A percentile compares a stretch with the other conserved stretches of the same genome.
These are phyloP conservation scores for Oryza coarctata DNA, from an alignment of 176 grass and related monocot species.

Conservation along the genomic window DNA sequence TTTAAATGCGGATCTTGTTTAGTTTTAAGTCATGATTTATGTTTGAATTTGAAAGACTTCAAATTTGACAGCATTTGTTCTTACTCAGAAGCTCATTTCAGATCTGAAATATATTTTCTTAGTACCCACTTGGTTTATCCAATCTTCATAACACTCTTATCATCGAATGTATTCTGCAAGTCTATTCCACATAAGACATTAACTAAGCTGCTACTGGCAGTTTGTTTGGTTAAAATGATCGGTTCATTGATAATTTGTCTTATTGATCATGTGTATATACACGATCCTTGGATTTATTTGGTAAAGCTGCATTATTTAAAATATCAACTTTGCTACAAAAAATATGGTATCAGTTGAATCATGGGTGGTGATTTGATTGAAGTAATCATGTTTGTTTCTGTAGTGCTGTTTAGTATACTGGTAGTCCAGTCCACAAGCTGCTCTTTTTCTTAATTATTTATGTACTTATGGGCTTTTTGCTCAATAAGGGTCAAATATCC, in stretches of 20 bases:
- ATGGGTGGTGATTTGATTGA: neutral
- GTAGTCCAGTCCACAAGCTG: neutral
- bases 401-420: neutral
- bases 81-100: neutral
- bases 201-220: neutral
- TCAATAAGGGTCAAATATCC: neutral
- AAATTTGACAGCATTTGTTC: neutral
- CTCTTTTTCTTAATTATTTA: neutral
- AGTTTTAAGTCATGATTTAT: conserved; percentile 23
- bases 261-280: neutral
- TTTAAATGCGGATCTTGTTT: neutral
- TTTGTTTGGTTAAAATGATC: neutral
- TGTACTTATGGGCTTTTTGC: neutral
- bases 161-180: neutral
- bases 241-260: neutral
- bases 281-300: neutral
- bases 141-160: neutral
- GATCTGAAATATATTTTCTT: neutral
- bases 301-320: neutral
- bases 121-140: neutral
- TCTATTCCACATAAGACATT: neutral
- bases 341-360: neutral
- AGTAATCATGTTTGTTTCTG: neutral
- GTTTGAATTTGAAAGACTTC: conserved; percentile 14
- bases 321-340: conserved; percentile 10